Base-by-base conservation (phyloP, 352 stramenopile species). In the Elongisporangium prolatum region DNA sequence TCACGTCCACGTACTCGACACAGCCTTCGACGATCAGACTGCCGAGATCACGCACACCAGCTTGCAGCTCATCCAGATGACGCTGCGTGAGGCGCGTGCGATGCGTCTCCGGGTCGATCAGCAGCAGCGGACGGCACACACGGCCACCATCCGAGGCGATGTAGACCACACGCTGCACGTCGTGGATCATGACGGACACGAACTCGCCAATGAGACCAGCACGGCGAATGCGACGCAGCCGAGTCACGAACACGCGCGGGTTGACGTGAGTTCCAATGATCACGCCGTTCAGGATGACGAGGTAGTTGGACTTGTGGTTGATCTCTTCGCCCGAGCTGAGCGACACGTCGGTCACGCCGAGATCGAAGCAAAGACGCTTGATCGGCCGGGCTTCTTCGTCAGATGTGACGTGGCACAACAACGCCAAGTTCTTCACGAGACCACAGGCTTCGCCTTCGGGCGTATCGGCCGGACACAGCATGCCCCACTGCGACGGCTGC, bases 1-100 rank as follows among this genome's bases (percentile, higher is more conserved):
- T 99, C 61, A 99, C 98, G 74, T 99, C 98, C 22, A 99, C 93
- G 77, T 99, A 99, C 70, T 99, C 98, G 34, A 99, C 97, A 40
- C 98, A 93, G 18, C 97, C 97, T 66, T 98, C 81, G 28, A 93
- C 77, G 59, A 97, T 93, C n/a, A 97, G 64, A 57, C 77, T 86
- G 64, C 84, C 74, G 54, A 97, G 81, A 49, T 90, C 72, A 17
- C 86, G 83, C 21, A 89, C 77, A 22, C 84, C 82, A 16, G 82
- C 75, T 34, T 75, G 83, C 52, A 98, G 66, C 56, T 97, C 86
- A 17, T 98, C 91, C 51, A 99, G 68, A 59, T 99, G 97, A n/a
- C 82, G 75, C 78, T 98, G 87, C 22, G 93, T 98, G 21, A 99
- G 75, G 20, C 86, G 80, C 24, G 96, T 97, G 17, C 91, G 74